Evolutionary conservation across 352 stramenopile species (phyloP).

Genomic region (Phytophthora pini): DNA sequence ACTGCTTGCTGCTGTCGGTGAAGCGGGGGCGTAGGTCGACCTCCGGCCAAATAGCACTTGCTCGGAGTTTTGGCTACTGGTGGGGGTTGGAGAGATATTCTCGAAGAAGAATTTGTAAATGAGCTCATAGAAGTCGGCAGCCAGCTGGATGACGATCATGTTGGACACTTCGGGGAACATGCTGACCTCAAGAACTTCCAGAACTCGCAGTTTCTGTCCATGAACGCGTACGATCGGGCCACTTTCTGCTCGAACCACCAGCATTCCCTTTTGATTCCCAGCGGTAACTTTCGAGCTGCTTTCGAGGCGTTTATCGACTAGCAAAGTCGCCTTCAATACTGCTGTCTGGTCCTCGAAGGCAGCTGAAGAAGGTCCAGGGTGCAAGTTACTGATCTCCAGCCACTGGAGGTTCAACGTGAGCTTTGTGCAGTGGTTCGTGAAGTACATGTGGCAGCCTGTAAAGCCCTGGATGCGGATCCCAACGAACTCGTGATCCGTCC

Average conservation of each 20-base stretch:
- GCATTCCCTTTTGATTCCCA: constrained; percentile 71
- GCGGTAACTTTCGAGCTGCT: constrained; percentile 34
- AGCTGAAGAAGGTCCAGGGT: constrained; percentile 73
- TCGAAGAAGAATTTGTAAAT: constrained; percentile 90
- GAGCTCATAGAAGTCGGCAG: constrained; percentile 83
- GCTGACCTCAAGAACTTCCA: constrained; percentile 82
- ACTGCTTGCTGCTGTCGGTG: constrained; percentile 20
- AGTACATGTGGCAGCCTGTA: constrained; percentile 73
- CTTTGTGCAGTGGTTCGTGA: constrained; percentile 75
- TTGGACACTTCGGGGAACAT: constrained; percentile 86
- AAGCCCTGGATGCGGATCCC: constrained; percentile 70
- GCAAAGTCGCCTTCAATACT: constrained; percentile 73
- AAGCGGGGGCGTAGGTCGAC: constrained; percentile 12
- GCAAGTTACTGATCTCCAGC: constrained; percentile 85
- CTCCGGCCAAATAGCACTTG: constrained; percentile 71
- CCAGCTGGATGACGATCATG: constrained; percentile 86
- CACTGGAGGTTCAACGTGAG: constrained; percentile 79
- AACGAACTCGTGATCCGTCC: constrained; percentile 76
- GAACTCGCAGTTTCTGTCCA: constrained; percentile 70
- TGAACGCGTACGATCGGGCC: constrained; percentile 69
- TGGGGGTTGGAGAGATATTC: constrained; percentile 31
- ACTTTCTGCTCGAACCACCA: constrained; percentile 78
- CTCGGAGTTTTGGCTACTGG: constrained; percentile 47
- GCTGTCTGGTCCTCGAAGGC: constrained; percentile 78
- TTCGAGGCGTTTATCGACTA: constrained; percentile 64